Conservation (phyloP, 306 rosid genomes). For the Gastrolobium villosum region DNA sequence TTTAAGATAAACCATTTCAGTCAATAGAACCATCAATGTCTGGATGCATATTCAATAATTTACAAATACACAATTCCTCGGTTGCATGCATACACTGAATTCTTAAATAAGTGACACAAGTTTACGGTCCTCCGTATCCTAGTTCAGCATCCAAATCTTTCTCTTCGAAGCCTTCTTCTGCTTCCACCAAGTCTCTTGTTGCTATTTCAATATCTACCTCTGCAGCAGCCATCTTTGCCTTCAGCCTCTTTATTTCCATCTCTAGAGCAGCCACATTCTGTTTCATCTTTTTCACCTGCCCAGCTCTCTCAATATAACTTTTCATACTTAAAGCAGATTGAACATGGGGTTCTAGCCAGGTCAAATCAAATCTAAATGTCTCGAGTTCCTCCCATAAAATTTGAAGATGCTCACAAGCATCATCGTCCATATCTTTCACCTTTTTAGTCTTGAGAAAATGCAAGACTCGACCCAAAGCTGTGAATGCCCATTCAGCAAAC, state of each 20-base stretch:
- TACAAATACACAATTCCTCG: background rate
- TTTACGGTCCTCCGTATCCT: constrained; percentile 25
- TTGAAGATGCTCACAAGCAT: constrained; percentile 29
- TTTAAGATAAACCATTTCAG: background rate
- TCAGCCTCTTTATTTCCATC: constrained; percentile 16
- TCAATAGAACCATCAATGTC: background rate
- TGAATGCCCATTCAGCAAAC: constrained; percentile 42
- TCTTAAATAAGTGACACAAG: background rate
- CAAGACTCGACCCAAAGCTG: constrained; percentile 44
- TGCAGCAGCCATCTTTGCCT: background rate
- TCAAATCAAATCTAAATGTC: constrained; percentile 22
- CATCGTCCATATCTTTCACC: constrained; percentile 34
- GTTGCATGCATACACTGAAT: too few relatives aligned
- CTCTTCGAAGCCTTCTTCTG: constrained; percentile 23
- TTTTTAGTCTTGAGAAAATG: constrained; percentile 42
- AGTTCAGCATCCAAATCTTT: constrained; percentile 23
- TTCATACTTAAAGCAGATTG: constrained; percentile 31
- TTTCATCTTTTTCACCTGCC: background rate
- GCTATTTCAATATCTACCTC: constrained; percentile 30
- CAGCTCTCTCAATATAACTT: background rate
- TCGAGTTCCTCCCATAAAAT: constrained; percentile 46
- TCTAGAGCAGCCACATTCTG: constrained; percentile 19
- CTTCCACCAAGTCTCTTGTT: constrained; percentile 25
- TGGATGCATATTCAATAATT: background rate
- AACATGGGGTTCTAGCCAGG: constrained; percentile 43